Percentiles rank a stretch among this genome's conserved stretches.
Evolutionary conservation across 1,139 yeast species (phyloP).

Genomic region (Yamadazyma aaseri): DNA sequence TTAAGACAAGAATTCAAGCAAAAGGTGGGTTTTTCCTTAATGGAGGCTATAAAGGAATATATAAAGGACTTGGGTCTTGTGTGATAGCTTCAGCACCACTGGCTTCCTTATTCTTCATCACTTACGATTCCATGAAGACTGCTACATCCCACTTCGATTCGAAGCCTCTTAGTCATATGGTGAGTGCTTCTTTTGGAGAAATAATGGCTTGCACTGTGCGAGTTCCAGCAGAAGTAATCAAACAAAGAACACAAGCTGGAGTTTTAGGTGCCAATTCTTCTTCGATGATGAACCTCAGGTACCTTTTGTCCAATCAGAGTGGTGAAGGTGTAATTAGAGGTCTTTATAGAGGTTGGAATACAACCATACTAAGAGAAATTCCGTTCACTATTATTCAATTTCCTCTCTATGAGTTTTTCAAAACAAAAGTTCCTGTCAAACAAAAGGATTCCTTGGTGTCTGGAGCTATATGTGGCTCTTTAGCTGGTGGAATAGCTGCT

Average conservation of each 20-base stretch:
- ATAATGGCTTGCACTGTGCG: constrained; percentile 89
- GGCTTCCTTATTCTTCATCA: constrained; percentile 84
- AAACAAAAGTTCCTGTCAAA: constrained; percentile 48
- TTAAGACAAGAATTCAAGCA: constrained; percentile 92
- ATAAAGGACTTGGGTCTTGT: constrained; percentile 89
- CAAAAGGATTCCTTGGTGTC: constrained; percentile 53
- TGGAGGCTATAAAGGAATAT: constrained; percentile 92
- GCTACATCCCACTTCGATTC: constrained; percentile 37
- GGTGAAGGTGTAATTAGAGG: constrained; percentile 82
- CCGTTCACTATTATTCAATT: constrained; percentile 95
- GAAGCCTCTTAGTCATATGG: constrained; percentile 65
- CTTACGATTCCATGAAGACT: constrained; percentile 77
- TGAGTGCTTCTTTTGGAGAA: constrained; percentile 86
- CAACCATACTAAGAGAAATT: constrained; percentile 90
- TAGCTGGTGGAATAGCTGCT: constrained; percentile 95
- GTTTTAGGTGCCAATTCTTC: constrained; percentile 49
- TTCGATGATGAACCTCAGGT: constrained; percentile 59
- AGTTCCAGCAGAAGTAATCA: constrained; percentile 95
- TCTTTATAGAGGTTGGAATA: constrained; percentile 87
- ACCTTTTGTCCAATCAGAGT: constrained; percentile 53
- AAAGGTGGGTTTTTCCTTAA: constrained; percentile 88
- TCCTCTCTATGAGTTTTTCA: constrained; percentile 85
- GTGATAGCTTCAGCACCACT: constrained; percentile 94
- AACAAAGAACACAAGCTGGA: constrained; percentile 88
- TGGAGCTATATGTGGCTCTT: constrained; percentile 92